Base-by-base conservation (phyloP, 2,329 filamentous ascomycete species). In the Zasmidium citrigriseum region DNA sequence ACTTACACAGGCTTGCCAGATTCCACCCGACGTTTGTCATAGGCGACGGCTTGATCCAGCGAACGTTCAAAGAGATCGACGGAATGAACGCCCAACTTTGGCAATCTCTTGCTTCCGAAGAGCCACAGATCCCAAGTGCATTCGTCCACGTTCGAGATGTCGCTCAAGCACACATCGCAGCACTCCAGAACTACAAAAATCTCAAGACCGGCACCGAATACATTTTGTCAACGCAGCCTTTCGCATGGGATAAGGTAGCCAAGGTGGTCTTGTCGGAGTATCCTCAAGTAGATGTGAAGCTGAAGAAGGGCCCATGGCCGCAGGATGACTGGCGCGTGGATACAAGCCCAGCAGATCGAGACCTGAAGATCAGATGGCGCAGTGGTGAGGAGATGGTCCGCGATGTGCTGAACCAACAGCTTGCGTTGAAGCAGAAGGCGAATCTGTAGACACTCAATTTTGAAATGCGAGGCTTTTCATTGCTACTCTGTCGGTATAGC, bases 121-220 rank as follows among this genome's bases (percentile, higher is more conserved):
- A 59, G 16, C 69, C 68, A 2, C 21, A 47, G 1, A 49, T 64
- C n/a, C 56, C 61, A 2, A 57, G 58, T 7, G n/a, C 49, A 1
- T 55, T 57, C 7, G 64, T 72, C 0, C 65, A 73, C 22, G 65
- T 72, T 3, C 52, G 60, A n/a, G 67, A 73, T 41, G 67, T 71
- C 20, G 68, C 69, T 1, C 46, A 61, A 22, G 66, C 66, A 21
- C 70, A 73, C 34, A 20, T 72, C 10, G 60, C 53, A 29, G 68
- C 67, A 23, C 48, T 60, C 25, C 45, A 58, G 20, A 58, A n/a
- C 23, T 52, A 53, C 10, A 45, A 59, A 12, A 1, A 25, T 1
- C 44, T 64, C 3, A 22, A 55, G 16, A 54, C 53, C 4, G 61
- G 58, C 9, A 60, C 60, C 16, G 62, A 61, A 29, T 67, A 66